These are phyloP conservation scores for Nannizzia gypsea DNA, from an alignment of 2,329 filamentous ascomycete genomes.

Conservation along the genomic window DNA sequence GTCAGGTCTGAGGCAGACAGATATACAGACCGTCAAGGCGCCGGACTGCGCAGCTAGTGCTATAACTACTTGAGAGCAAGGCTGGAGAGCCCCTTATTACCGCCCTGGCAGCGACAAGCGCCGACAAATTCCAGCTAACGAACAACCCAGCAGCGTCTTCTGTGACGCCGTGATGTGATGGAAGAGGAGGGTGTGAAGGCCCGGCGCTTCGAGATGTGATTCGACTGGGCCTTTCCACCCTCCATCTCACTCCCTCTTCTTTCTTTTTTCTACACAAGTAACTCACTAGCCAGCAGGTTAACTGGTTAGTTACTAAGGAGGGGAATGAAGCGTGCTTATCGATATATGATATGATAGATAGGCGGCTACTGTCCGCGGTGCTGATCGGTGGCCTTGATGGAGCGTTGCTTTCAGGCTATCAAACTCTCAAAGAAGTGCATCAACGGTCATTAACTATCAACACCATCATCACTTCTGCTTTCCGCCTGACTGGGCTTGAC, in stretches of 20 bases:
- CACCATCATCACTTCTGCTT: no score
- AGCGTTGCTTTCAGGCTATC: no score
- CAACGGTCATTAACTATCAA: no score
- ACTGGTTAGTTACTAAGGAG: no score
- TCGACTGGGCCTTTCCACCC: background rate
- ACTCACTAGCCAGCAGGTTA: no score
- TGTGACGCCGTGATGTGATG: slow-evolving; percentile 1
- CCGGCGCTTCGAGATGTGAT: background rate
- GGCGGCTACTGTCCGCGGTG: no score
- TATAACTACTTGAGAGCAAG: background rate
- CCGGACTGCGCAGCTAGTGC: background rate
- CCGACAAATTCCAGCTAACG: background rate
- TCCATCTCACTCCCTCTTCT: background rate
- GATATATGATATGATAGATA: no score
- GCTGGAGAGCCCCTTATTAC: background rate
- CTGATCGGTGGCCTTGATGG: no score
- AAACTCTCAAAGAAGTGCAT: no score
- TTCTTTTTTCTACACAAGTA: no score
- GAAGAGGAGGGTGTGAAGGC: background rate
- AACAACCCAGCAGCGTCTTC: background rate
- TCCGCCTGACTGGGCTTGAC: no score
- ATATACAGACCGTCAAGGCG: background rate
- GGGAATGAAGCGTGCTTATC: no score
- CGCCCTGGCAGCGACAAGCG: slow-evolving; percentile 3
- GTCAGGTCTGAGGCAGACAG: background rate